These are phyloP conservation scores for Avena insularis DNA, from an alignment of 176 grass and related monocot species.

Conservation along the genomic window DNA sequence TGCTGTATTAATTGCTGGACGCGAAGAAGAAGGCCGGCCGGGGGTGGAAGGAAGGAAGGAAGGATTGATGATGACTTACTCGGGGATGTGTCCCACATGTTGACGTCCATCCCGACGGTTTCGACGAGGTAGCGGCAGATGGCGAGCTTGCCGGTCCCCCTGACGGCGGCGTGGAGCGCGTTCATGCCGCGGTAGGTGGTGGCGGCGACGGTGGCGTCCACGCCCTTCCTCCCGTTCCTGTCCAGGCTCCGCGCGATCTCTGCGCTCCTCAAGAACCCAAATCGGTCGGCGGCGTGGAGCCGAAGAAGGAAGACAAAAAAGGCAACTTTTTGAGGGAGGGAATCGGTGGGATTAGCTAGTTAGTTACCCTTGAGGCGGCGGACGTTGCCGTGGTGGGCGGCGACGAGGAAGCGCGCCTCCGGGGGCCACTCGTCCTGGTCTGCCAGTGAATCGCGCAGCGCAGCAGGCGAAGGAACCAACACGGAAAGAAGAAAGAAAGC, in stretches of 20 bases:
- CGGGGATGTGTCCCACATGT: constrained; percentile 7
- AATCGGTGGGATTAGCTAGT: too few relatives aligned
- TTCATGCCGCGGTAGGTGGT: constrained; percentile 32
- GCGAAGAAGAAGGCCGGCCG: neutral
- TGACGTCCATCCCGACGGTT: constrained; percentile 31
- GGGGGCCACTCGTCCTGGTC: neutral
- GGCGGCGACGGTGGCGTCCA: neutral
- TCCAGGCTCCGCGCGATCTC: constrained; percentile 32
- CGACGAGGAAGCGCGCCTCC: constrained; percentile 25
- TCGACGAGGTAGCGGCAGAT: constrained; percentile 39
- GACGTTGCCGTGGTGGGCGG: constrained; percentile 13
- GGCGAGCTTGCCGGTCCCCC: constrained; percentile 1
- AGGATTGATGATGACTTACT: neutral
- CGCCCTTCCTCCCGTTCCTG: neutral
- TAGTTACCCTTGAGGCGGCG: constrained; percentile 39
- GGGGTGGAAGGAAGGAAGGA: too few relatives aligned
- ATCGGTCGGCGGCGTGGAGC: too few relatives aligned
- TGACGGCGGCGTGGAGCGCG: constrained; percentile 35
- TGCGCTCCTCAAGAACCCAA: neutral
- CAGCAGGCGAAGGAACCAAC: neutral
- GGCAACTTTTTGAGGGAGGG: neutral
- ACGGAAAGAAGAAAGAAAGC: neutral
- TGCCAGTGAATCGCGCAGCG: neutral
- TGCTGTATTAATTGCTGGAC: too few relatives aligned
- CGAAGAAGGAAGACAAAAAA: neutral